Evolutionary conservation across 768 basidiomycete species (phyloP).

Genomic region (Kwoniella shandongensis): DNA sequence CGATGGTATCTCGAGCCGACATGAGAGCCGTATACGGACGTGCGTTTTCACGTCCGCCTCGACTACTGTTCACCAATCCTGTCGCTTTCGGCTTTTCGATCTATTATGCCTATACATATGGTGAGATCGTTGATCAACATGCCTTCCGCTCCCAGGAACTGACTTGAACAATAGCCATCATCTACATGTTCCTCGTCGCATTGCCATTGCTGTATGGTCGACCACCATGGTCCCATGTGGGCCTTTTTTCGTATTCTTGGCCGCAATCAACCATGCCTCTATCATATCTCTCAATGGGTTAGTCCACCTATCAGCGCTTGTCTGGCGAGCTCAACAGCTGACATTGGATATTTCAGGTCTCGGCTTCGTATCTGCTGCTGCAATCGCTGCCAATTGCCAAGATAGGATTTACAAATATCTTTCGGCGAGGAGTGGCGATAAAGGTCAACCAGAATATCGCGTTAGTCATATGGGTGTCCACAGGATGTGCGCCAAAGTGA

Average conservation of each 20-base stretch:
- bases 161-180: slow-evolving; percentile 26
- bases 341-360: slow-evolving; percentile 18
- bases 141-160: too few species aligned
- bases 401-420: slow-evolving; percentile 46
- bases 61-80: slow-evolving; percentile 45
- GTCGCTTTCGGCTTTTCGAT: slow-evolving; percentile 41
- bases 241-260: slow-evolving; percentile 40
- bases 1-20: slow-evolving; percentile 40
- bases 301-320: slow-evolving; percentile 3
- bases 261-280: slow-evolving; percentile 37
- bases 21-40: slow-evolving; percentile 30
- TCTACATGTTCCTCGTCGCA: slow-evolving; percentile 48
- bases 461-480: slow-evolving; percentile 34
- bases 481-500: too few species aligned
- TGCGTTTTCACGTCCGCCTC: slow-evolving; percentile 43
- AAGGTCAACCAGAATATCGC: slow-evolving; percentile 46
- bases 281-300: slow-evolving; percentile 45
- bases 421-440: slow-evolving; percentile 31
- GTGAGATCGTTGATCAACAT: slow-evolving; percentile 23
- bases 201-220: slow-evolving; percentile 40
- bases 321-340: background rate
- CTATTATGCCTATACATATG: slow-evolving; percentile 50
- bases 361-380: slow-evolving; percentile 34
- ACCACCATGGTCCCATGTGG: slow-evolving; percentile 32
- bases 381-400: slow-evolving; percentile 35